Base-by-base conservation (phyloP, 768 basidiomycete genomes). In the Mycena latifolia region DNA sequence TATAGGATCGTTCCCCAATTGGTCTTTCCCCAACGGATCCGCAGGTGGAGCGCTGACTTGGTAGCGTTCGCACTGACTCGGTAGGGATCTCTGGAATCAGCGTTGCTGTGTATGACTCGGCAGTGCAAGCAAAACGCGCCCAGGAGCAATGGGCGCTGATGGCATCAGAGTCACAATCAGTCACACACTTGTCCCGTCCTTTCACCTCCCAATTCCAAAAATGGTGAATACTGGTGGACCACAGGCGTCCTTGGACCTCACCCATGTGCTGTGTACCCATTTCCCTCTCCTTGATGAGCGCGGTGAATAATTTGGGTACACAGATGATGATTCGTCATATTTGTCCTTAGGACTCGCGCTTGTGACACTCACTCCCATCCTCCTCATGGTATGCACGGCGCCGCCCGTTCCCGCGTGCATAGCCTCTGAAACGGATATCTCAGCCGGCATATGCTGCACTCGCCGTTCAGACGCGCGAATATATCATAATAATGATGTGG, bases 401-500 rank as follows among this genome's bases (percentile, higher is more conserved):
- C 41, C 10, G 14, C 17, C 25, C 20, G 33, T 46, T 56, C 8
- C 67, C 33, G 56, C 33, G n/a, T n/a, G 29, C 68, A 31, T 55
- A 60, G 55, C 22, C 47, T 46, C 52, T 60, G 35, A 55, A 29
- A 18, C 51, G 27, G 27, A 29, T 37, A 50, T 53, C 37, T 8
- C 43, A 95, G 93, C 88, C 93, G 37, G 90, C 92, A 15, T 95
- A 95, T 76, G 92, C 92, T 9, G 90, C 84, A 3, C 81, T 95
- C 12, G 86, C 89, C 2, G 84, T 93, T 4, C 87, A 90, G 67
- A 92, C 91, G 5, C 89, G 94, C 29, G 94, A 95, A 76, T 85
- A 91, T 55, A 79, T 90, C n/a, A 85, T 95, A 74, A 84, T 94
- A 66, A 83, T 88, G 47, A 94, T 95, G 93, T 93, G 93, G 91